Conservation (phyloP, 2,329 filamentous ascomycete genomes). For the Dendryphion nanum region DNA sequence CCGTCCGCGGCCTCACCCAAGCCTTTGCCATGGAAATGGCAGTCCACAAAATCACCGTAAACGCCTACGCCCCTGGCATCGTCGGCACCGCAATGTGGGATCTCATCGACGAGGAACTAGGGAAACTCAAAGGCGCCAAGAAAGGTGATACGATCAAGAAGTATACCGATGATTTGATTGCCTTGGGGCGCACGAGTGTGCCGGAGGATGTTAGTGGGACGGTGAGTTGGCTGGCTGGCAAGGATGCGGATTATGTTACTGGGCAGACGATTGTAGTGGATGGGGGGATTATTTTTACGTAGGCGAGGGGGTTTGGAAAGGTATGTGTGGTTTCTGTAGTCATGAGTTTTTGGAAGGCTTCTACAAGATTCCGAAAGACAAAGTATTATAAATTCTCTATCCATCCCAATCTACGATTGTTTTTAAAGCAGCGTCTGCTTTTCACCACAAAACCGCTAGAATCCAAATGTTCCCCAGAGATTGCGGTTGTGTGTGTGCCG, state of each 20-base stretch:
- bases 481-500: too few species aligned
- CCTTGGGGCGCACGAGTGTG: conserved; percentile 57
- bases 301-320: too few species aligned
- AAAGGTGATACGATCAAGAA: conserved; percentile 58
- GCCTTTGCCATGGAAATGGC: conserved; percentile 67
- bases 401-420: too few species aligned
- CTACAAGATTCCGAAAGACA: too few species aligned
- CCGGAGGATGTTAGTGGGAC: conserved; percentile 63
- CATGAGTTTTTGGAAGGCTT: too few species aligned
- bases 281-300: conserved; percentile 56
- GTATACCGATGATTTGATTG: conserved; percentile 54
- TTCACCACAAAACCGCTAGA: too few species aligned
- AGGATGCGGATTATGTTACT: conserved; percentile 63
- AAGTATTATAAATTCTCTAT: too few species aligned
- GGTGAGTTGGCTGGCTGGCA: conserved; percentile 61
- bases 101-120: conserved; percentile 61
- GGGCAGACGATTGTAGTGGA: conserved; percentile 65
- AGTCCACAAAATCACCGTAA: conserved; percentile 62
- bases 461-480: too few species aligned
- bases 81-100: conserved; percentile 70
- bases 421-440: too few species aligned
- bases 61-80: conserved; percentile 67
- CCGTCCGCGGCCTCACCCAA: conserved; percentile 65
- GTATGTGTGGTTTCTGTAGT: too few species aligned
- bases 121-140: conserved; percentile 49